These are phyloP conservation scores for Raffaelea albimanens DNA, from an alignment of 2,329 filamentous ascomycete genomes.

Conservation along the genomic window DNA sequence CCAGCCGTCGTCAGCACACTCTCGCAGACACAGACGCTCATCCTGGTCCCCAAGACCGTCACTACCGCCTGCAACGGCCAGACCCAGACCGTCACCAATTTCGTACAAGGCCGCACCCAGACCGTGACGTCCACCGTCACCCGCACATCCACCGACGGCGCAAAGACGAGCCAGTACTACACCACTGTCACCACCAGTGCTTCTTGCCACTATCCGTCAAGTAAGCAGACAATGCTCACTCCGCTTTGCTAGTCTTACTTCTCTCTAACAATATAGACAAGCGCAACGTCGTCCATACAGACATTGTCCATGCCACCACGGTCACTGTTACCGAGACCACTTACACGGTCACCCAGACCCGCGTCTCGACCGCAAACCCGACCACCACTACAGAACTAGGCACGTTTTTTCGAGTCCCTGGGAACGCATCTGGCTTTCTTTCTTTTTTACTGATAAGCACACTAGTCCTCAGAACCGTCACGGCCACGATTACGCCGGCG, in stretches of 20 bases:
- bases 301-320: conserved; percentile 22
- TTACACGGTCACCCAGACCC: conserved; percentile 24
- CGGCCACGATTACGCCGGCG: conserved; percentile 19
- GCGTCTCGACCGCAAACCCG: conserved; percentile 22
- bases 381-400: conserved; percentile 24
- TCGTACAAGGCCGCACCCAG: conserved; percentile 21
- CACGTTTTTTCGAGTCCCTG: conserved; percentile 10
- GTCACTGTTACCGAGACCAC: conserved; percentile 28
- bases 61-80: conserved; percentile 23
- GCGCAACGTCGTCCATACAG: conserved; percentile 13
- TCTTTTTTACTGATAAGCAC: not conserved
- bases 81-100: conserved; percentile 25
- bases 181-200: conserved; percentile 24
- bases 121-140: conserved; percentile 20
- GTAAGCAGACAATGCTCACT: conserved; percentile 8
- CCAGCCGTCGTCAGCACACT: conserved; percentile 14
- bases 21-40: conserved; percentile 23
- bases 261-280: conserved; percentile 7
- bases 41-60: conserved; percentile 22
- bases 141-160: conserved; percentile 22
- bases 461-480: conserved; percentile 20
- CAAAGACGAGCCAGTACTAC: conserved; percentile 21
- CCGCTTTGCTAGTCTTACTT: not conserved
- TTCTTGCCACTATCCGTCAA: conserved; percentile 23
- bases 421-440: too few species aligned